Evolutionary conservation across 306 rosid species (phyloP), one percentile per base, ranked within the genome.

Genomic region (Acacia acuminata): DNA sequence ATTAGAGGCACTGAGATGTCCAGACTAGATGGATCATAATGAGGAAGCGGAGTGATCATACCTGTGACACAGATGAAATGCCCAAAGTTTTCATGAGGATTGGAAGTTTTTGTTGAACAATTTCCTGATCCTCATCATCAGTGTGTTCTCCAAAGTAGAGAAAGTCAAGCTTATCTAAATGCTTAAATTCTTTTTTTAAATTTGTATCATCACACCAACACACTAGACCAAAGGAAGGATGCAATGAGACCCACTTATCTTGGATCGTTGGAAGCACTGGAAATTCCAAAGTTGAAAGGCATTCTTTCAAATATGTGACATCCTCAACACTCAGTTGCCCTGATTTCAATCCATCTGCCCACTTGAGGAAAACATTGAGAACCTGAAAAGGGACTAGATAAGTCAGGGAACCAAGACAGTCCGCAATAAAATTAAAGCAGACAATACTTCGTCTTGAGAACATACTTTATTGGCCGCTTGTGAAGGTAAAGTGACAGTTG

Each of bases 181-280:
- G 82, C 88, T 90, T 90, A 83, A 94, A 93, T 81, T 93, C 92
- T 75, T 88, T 86, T n/a, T 75, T 85, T 70, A 95, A 88, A 79
- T 75, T 85, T 81, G 75, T 81, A 83, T 93, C 91, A 85, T 95
- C 97, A 87, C 91, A 88, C 94, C 94, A 95, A 87, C 98, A 95
- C 84, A 92, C 88, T 53, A 92, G 90, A 83, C 97, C 97, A 79
- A 87, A 89, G 63, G 91, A 92, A 84, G 94, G 92, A 84, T 93
- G 97, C 77, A 95, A 86, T 22, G 99, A 95, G 68, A 90, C 98
- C 99, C 99, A 95, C 86, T 80, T 93, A 86, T 95, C 97, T 79
- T 89, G 97, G 73, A 84, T 85, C 58, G 99, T 92, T 40, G 99
- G 99, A 86, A 95, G 99, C 85, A 95, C 90, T 4, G 80, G 75